A percentile compares a stretch with the other conserved stretches of the same genome.
Evolutionary conservation across 768 basidiomycete species (phyloP).

Genomic region (Boletus rex-veris): DNA sequence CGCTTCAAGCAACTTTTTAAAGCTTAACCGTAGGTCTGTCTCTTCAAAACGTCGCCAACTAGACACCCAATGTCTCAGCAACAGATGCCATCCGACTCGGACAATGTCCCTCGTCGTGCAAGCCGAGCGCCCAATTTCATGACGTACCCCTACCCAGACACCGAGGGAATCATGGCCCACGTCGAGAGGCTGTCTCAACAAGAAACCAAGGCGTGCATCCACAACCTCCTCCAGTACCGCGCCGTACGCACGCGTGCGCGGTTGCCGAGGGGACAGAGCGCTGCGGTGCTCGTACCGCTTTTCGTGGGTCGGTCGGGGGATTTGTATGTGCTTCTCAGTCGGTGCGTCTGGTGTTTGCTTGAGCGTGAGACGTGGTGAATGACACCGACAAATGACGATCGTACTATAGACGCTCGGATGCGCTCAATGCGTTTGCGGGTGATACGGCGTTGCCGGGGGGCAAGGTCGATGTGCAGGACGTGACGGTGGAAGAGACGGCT

Average conservation of each 20-base stretch:
- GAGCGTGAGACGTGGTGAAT: too few relatives aligned
- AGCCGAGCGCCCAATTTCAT: slow-evolving; percentile 8
- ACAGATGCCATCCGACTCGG: too few relatives aligned
- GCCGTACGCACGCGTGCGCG: slow-evolving; percentile 29
- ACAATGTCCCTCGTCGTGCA: too few relatives aligned
- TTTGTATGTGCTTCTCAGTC: slow-evolving; percentile 78
- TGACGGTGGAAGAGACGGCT: slow-evolving; percentile 73
- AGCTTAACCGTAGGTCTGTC: too few relatives aligned
- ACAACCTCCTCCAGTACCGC: slow-evolving; percentile 26
- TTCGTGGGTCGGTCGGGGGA: slow-evolving; percentile 85
- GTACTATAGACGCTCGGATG: slow-evolving; percentile 60
- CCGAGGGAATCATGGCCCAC: background rate
- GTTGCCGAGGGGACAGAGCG: slow-evolving; percentile 56
- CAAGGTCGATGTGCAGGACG: slow-evolving; percentile 67
- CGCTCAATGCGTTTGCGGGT: slow-evolving; percentile 73
- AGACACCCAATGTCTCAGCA: too few relatives aligned
- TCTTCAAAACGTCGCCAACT: too few relatives aligned
- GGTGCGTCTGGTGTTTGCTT: slow-evolving; percentile 43
- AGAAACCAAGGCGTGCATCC: slow-evolving; percentile 25
- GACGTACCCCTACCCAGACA: slow-evolving; percentile 18
- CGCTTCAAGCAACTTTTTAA: background rate
- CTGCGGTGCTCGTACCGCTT: slow-evolving; percentile 79
- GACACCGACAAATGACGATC: too few relatives aligned
- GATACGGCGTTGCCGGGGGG: slow-evolving; percentile 90
- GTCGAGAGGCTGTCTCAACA: slow-evolving; percentile 13